Percentiles rank a stretch among this genome's conserved stretches.
phyloP scores from a whole-genome alignment of 2,329 filamentous ascomycete species.

The Monilinia laxa region DNA sequence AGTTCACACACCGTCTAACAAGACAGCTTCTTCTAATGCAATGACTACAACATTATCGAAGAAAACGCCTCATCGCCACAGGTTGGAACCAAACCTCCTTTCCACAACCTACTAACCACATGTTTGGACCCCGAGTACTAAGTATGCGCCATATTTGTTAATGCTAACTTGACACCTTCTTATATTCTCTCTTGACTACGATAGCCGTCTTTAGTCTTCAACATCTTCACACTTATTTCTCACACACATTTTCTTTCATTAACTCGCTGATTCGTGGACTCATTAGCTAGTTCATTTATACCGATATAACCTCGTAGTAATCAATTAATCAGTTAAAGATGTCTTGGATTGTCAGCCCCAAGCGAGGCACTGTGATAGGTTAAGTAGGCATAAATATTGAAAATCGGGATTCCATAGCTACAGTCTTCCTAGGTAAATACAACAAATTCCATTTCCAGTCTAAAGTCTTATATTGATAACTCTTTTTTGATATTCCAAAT shows the following conservation, averaged over 20 bases:
- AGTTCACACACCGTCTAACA: constrained; percentile 1
- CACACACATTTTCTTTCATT: background rate
- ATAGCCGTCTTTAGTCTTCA: background rate
- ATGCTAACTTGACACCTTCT: background rate
- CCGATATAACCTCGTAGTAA: background rate
- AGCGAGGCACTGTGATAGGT: too few relatives aligned
- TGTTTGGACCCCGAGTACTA: background rate
- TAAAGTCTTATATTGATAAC: background rate
- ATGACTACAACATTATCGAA: background rate
- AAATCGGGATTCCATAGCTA: background rate
- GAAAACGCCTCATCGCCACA: constrained; percentile 4
- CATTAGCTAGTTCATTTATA: background rate
- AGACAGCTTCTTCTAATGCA: background rate
- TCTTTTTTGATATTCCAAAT: background rate
- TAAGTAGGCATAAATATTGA: background rate
- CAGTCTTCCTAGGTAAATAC: background rate
- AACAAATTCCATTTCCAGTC: background rate
- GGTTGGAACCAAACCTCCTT: background rate
- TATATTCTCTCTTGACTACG: background rate
- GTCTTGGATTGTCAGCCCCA: background rate
- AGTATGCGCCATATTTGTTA: too few relatives aligned
- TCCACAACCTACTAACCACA: background rate
- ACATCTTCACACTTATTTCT: background rate
- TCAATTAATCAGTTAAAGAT: background rate
- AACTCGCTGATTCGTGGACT: background rate